Base-by-base conservation (phyloP, 371 early-diverging fungal genomes). In the Mucor lusitanicus region DNA sequence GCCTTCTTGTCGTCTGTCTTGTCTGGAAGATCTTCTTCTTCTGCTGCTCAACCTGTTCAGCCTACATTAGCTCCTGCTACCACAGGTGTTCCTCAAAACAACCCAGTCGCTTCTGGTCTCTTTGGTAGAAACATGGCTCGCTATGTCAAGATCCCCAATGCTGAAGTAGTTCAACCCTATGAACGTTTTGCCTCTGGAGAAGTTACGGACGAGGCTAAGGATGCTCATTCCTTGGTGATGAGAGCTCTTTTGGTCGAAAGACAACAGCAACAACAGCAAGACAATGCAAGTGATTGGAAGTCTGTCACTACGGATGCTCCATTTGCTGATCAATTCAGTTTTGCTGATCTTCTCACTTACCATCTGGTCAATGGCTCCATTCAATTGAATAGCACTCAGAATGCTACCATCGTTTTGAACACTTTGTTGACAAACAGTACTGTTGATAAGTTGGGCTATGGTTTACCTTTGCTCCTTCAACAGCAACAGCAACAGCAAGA, bases 291-390 rank as follows among this genome's bases (percentile, higher is more conserved):
- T 9, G 65, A 19, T 56, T 50, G 40, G 55, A 13, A 65, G 28
- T 25, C 46, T 35, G 25, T 39, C 2, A 28, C 48, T 37, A 33
- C 59, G 5, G 30, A 59, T 35, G n/a, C 60, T 30, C 8, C 33
- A 15, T 59, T 59, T 59, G 42, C 21, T 40, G 28, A 56, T 56
- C 55, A 56, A 19, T 73, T 70, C 50, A 68, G 65, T 11, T 12
- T 55, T 11, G 32, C 46, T 4, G 79, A 80, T 50, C 17, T 80
- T 0, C 53, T 75, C 15, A n/a, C 57, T 9, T 80, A 80, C 55
- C 80, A 80, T 64, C 39, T 80, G 3, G 50, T 75, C 3, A 75
- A 80, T 42, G 72, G 73, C 27, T 68, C 75, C 19, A 62, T 59
- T 37, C 63, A 13, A 35, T 39, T 62, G 11, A 53, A 54, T 9